A percentile compares a stretch with the other conserved stretches of the same genome.
Evolutionary conservation across 768 basidiomycete species (phyloP).

Genomic region (Auricularia cornea): DNA sequence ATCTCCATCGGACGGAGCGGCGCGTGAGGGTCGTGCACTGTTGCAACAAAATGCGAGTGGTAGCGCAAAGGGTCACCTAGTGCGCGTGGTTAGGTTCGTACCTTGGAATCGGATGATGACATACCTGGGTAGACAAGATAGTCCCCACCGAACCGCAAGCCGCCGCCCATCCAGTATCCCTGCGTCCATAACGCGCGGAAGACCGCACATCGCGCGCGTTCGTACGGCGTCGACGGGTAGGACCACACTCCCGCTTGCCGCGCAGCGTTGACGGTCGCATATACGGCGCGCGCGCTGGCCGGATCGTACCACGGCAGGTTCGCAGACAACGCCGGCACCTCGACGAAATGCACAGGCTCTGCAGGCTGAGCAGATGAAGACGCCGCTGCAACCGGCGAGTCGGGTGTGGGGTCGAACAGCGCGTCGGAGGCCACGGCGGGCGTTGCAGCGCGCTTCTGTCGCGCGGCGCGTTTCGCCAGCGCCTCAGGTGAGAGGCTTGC

Average conservation of each 20-base stretch:
- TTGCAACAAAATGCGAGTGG: conserved; percentile 91
- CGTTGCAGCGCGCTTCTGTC: conserved; percentile 28
- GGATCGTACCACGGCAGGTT: conserved; percentile 45
- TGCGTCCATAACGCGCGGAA: conserved; percentile 76
- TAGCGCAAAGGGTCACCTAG: conserved; percentile 90
- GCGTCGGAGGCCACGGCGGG: background rate
- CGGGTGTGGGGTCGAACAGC: background rate
- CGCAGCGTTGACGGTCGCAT: conserved; percentile 54
- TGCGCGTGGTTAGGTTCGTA: background rate
- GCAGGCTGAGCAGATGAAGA: conserved; percentile 10
- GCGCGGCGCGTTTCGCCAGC: conserved; percentile 59
- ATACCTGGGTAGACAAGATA: conserved; percentile 93
- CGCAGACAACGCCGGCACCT: conserved; percentile 58
- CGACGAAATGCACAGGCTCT: conserved; percentile 22
- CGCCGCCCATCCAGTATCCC: conserved; percentile 81
- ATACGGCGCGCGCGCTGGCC: conserved; percentile 39
- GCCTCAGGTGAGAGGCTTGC: conserved; percentile 47
- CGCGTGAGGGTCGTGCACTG: conserved; percentile 55
- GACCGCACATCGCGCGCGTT: conserved; percentile 70
- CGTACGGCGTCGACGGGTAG: conserved; percentile 55
- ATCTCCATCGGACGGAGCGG: conserved; percentile 82
- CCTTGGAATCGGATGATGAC: conserved; percentile 14
- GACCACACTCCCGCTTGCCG: conserved; percentile 64
- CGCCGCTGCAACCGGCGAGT: background rate
- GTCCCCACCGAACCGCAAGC: conserved; percentile 92